Evolutionary conservation across 768 basidiomycete species (phyloP), one percentile per base, ranked within the genome.

Genomic region (Suillus subalutaceus): DNA sequence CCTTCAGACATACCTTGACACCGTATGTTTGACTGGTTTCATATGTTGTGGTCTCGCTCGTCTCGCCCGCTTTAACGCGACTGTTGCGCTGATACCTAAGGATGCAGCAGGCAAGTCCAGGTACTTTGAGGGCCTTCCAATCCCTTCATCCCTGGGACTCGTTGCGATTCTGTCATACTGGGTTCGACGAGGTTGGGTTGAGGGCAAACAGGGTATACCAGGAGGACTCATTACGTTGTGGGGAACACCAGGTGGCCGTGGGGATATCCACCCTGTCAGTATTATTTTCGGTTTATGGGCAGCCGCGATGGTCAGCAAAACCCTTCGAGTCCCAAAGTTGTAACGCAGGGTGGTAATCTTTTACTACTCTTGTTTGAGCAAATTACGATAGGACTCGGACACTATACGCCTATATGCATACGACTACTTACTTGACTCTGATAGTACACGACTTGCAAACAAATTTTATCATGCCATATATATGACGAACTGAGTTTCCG

Each of bases 71-170:
- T 99, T 98, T 85, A 99, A 99, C 78, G 97, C 97, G 10, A 99
- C 97, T 0, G 97, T 97, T 65, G 97, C 97, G 4, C 82, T 94
- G 52, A 85, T 97, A 32, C 97, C 97, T 2, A 96, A 96, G 77
- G 92, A 96, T 74, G 79, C 77, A 8, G 84, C 84, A 38, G 97
- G 97, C 65, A 99, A 98, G 77, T 84, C 92, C 18, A 90, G 90
- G 72, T 99, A 96, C 82, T 99, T 99, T 75, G 97, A 99, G 79
- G 97, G 97, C 6, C 86, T 99, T 26, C 97, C 97, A 32, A 99
- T 99, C 67, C 97, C 97, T 2, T 93, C 93, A 0, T 92, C 93
- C 13, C 85, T 99, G 56, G 85, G 74, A 13, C 84, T 99, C 64
- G 96, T 97, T 65, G 87, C 81, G 23, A 71, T 92, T 37, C 80